Evolutionary conservation across 2,329 filamentous ascomycete species (phyloP), one percentile per base, ranked within the genome.

Genomic region (Huntiella abstrusa): DNA sequence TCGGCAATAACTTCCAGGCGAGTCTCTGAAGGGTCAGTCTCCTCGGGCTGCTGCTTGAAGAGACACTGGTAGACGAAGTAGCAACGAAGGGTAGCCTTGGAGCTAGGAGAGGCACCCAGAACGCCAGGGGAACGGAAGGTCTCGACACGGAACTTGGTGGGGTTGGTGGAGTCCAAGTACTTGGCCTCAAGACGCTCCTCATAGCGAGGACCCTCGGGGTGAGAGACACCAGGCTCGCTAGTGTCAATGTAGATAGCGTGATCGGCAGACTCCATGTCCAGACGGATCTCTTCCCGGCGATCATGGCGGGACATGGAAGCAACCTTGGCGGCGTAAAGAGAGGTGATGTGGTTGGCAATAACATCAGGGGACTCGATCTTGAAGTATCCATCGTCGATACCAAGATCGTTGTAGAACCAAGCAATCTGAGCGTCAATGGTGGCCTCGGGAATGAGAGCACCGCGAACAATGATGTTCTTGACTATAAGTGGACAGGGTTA

Each of bases 221-320:
- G 72, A 49, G 79, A 83, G 55, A 83, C 69, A 53, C 91, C 91
- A 12, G 91, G 88, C 58, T 80, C 81, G 62, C 87, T 95, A 47
- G 91, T 98, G 61, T 98, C 91, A 54, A 98, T 96, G 66, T 96
- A 98, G 58, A 96, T 92, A 50, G 91, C 91, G 59, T 96, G 91
- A 60, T 96, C 91, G 49, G 71, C 67, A 16, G 85, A 85, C 64
- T 98, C 91, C 75, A 95, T 95, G 60, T 96, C 88, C 37, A 98
- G 68, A 52, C 87, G 77, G 55, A 98, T 95, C 64, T 96, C 87
- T 56, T 96, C 74, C 54, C 80, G 80, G 69, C 92, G 92, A 64
- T 96, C 88, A 61, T 92, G 83, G 48, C 91, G 78, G 33, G 88
- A 85, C 60, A 83, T 91, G 6, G 91, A 87, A 34, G 91, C 91